Conservation (phyloP, 2,329 filamentous ascomycete species). For the Chaetothyriales sp. region DNA sequence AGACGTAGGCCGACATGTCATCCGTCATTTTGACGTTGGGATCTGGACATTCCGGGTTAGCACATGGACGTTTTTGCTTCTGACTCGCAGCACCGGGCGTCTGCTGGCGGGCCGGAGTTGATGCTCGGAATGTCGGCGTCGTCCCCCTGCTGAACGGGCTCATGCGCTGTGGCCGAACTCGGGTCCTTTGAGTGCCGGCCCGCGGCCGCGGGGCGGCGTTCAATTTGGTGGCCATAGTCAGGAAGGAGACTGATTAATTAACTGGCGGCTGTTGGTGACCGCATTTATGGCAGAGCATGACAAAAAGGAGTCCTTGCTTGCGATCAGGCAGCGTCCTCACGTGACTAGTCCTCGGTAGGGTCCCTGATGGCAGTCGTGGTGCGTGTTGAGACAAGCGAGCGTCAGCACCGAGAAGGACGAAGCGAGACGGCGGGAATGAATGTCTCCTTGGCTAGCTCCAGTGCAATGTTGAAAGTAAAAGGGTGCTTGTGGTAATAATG, state of each 20-base stretch:
- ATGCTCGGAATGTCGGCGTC: background rate
- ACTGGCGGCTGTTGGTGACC: background rate
- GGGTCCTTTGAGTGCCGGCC: background rate
- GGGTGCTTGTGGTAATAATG: background rate
- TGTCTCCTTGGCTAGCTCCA: background rate
- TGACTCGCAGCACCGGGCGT: background rate
- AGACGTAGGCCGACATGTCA: slow-evolving; percentile 43
- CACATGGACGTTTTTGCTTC: slow-evolving; percentile 22
- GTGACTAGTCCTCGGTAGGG: background rate
- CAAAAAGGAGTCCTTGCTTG: background rate
- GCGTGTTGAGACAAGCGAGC: too few relatives aligned
- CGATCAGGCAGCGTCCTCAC: background rate
- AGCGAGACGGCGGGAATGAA: background rate
- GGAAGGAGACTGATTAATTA: background rate
- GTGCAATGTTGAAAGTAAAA: background rate
- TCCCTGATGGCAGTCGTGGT: too few relatives aligned
- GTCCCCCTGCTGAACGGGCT: background rate
- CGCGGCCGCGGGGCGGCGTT: background rate
- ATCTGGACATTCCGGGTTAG: slow-evolving; percentile 32
- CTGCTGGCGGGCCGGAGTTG: background rate
- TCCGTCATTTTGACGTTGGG: slow-evolving; percentile 29
- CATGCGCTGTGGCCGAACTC: background rate
- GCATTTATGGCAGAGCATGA: background rate
- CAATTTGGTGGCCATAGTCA: background rate
- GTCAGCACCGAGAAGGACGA: background rate